These are phyloP conservation scores for Moricandia moricandioides DNA, from an alignment of 345 rosid genomes.

Conservation along the genomic window DNA sequence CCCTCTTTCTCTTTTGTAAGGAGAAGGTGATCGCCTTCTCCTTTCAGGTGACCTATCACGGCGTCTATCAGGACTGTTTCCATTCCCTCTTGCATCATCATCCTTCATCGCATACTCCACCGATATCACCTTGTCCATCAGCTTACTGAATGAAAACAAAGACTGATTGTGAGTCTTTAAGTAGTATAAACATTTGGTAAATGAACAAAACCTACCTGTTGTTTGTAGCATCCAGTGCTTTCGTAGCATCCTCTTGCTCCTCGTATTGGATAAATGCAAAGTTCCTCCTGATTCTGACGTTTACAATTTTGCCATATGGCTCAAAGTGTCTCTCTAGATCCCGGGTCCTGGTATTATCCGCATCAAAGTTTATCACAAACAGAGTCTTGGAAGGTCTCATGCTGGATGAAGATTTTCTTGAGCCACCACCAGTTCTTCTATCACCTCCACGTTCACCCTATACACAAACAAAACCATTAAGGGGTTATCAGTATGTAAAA, in stretches of 20 bases:
- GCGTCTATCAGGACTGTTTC: slow-evolving; percentile 66
- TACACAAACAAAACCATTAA: slow-evolving; percentile 9
- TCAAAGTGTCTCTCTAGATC: no score
- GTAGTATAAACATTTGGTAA: no score
- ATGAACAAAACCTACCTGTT: not conserved
- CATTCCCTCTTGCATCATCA: slow-evolving; percentile 73
- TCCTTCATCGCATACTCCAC: slow-evolving; percentile 93
- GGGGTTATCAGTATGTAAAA: no score
- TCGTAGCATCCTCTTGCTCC: no score
- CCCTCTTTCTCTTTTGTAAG: slow-evolving; percentile 75
- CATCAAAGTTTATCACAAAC: no score
- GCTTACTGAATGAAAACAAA: slow-evolving; percentile 43
- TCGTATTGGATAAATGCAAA: no score
- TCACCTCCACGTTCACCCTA: slow-evolving; percentile 77
- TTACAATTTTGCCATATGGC: no score
- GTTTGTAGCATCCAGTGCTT: no score
- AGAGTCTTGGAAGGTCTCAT: no score
- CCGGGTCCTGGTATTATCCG: no score
- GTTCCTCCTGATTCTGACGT: no score
- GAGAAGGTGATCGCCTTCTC: slow-evolving; percentile 76
- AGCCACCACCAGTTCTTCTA: slow-evolving; percentile 54
- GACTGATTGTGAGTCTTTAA: no score
- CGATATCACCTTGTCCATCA: slow-evolving; percentile 77
- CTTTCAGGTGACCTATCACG: slow-evolving; percentile 78
- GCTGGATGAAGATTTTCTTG: slow-evolving; percentile 62